These are phyloP conservation scores for Tetradesmus obliquus DNA, from an alignment of 139 green algal species.

Conservation along the genomic window DNA sequence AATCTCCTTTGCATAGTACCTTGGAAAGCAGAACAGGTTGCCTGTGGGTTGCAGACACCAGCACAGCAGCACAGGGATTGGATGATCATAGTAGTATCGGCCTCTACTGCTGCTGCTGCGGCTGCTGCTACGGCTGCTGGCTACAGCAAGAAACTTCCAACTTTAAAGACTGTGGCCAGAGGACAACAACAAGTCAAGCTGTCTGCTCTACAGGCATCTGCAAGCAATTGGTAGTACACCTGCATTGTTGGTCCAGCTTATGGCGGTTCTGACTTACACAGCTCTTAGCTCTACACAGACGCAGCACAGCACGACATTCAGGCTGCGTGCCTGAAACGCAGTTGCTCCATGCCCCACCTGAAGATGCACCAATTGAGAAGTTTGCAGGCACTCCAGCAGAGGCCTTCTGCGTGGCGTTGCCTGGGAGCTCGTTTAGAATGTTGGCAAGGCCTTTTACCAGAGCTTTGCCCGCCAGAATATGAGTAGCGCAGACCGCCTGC, in stretches of 20 bases:
- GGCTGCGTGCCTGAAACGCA: background rate
- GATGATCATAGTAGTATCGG: background rate
- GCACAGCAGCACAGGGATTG: background rate
- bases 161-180: too few relatives aligned
- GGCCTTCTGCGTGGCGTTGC: background rate
- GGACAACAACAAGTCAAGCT: too few relatives aligned
- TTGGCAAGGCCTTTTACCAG: background rate
- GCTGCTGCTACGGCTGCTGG: too few relatives aligned
- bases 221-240: too few relatives aligned
- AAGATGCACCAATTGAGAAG: background rate
- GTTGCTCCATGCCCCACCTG: background rate
- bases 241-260: too few relatives aligned
- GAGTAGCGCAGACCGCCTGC: background rate
- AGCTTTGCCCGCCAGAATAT: background rate
- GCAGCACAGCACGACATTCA: too few relatives aligned
- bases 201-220: too few relatives aligned
- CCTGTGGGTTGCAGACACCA: background rate
- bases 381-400: background rate
- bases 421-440: background rate
- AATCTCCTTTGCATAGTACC: background rate
- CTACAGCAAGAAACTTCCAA: too few relatives aligned
- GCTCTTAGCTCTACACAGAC: too few relatives aligned
- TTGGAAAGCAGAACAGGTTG: slow-evolving; percentile 34
- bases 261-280: too few relatives aligned
- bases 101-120: background rate